phyloP scores from a whole-genome alignment of 208 protist species.

The Crithidia brevicula region DNA sequence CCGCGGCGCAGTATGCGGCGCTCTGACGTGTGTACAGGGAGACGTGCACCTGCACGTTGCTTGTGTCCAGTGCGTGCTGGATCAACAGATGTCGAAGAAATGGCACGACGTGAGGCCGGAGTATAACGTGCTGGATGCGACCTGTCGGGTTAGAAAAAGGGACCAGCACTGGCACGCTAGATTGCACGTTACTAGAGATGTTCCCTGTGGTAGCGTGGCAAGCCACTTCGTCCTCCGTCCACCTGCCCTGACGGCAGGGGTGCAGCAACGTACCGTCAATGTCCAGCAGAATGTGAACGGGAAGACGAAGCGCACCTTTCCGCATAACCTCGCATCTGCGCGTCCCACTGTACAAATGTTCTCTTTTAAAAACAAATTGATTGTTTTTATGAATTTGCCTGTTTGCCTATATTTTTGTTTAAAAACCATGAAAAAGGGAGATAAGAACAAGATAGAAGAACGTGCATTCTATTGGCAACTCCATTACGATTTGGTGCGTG shows the following conservation, averaged over 20 bases:
- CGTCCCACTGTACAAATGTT: too few relatives aligned
- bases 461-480: too few relatives aligned
- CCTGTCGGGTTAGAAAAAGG: slow-evolving; percentile 2
- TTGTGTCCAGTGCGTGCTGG: slow-evolving; percentile 34
- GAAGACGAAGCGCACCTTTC: slow-evolving; percentile 8
- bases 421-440: neutral
- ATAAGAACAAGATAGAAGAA: neutral
- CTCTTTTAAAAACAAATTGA: too few relatives aligned
- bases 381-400: too few relatives aligned
- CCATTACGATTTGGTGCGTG: too few relatives aligned
- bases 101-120: slow-evolving; percentile 40
- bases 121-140: slow-evolving; percentile 20
- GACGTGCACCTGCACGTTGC: slow-evolving; percentile 23
- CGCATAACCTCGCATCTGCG: too few relatives aligned
- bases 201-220: neutral
- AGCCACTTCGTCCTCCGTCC: neutral
- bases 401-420: slow-evolving; percentile 1
- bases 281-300: slow-evolving; percentile 54
- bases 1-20: slow-evolving; percentile 37
- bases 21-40: slow-evolving; percentile 57
- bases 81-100: slow-evolving; percentile 37
- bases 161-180: neutral
- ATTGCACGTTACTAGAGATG: neutral
- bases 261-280: slow-evolving; percentile 62
- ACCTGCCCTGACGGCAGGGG: neutral